Base-by-base conservation (phyloP, 495 filamentous ascomycete genomes). In the Cladorrhinum samala region DNA sequence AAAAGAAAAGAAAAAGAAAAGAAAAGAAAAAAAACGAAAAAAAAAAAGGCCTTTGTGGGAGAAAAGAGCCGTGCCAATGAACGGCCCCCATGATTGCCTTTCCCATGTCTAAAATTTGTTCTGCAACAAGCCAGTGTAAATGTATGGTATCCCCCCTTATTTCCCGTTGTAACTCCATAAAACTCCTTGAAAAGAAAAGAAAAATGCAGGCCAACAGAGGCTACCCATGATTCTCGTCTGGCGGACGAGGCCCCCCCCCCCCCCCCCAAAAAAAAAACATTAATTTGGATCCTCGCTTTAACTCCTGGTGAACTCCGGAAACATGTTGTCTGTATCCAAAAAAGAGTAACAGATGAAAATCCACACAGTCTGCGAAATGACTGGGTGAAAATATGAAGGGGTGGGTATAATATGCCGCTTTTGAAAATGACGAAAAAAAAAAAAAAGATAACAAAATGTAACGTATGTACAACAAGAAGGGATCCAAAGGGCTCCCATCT, bases 261-360 rank as follows among this genome's bases (percentile, higher is more conserved):
- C n/a, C n/a, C 45, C 45, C n/a, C 14, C 16, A 30, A 30, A 11
- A 20, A 24, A 23, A 47, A 20, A n/a, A 20, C 45, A 23, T 17
- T 25, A 23, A 20, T n/a, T 47, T 27, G 24, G 24, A 47, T 27
- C 45, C 25, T 47, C 23, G 45, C 16, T 27, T 19, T 20, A 47
- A 47, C 45, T 47, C 45, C 45, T 47, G 45, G 27, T 47, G 45
- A 47, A 47, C 45, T 23, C 23, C 18, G 16, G 25, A 27, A 24
- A 46, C n/a, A 5, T 18, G 11, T 41, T n/a, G 5, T 5, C 17
- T 17, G 39, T 41, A n/a, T 14, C 39, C 39, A 14, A 46, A 46
- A 30, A 33, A 25, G 1, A 36, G 24, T 9, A 3, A 24, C 20
- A 47, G 16, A 16, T 27, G 7, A 47, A 47, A 47, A 33, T 1